Base-by-base conservation (phyloP, 1,284 basidiomycete genomes). In the Apiotrichum akiyoshidainum region DNA sequence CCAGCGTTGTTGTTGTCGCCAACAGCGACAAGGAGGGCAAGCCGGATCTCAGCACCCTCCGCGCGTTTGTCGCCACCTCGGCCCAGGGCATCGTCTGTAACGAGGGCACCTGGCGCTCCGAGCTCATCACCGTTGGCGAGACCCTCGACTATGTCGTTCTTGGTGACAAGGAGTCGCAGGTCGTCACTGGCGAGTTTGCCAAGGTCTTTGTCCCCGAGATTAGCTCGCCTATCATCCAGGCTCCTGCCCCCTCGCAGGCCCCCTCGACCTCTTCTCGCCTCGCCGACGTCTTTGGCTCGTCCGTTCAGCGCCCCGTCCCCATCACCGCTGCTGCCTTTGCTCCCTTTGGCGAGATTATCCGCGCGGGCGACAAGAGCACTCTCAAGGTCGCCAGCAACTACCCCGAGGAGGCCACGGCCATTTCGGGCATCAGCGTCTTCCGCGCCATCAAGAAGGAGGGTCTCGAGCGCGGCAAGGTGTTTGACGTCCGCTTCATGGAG, bases 61-160 rank as follows among this genome's bases (percentile, higher is more conserved):
- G 86, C 57, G 92, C 90, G 7, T 97, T 96, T 76, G 69, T 88
- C 49, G 91, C 89, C 0, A 86, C 81, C 45, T 81, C 84, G 6
- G 83, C 84, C 1, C 93, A 97, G 73, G 92, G 92, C 0, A 85
- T 97, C 48, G 84, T 88, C 22, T 96, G 94, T 73, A 80, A 86
- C 62, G 83, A 82, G 5, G 90, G 85, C 12, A 80, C 91, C 51
- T 97, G 93, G 93, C 92, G 92, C 78, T 88, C 91, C 80, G 88
- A 89, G 2, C 87, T 92, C 85, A 85, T 89, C 42, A 87, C 88
- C 10, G 77, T 92, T 57, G 84, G 86, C 67, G 84, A 84, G 78
- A 87, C 88, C 66, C 66, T 92, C 76, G 89, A 92, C 68, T 86
- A 92, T 68, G 83, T 31, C 86, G 33, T 89, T 88, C 63, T 84